Evolutionary conservation across 2,329 filamentous ascomycete genomes (phyloP), one percentile per base, ranked within the genome.

Genomic region (Ophiostoma perfectum): DNA sequence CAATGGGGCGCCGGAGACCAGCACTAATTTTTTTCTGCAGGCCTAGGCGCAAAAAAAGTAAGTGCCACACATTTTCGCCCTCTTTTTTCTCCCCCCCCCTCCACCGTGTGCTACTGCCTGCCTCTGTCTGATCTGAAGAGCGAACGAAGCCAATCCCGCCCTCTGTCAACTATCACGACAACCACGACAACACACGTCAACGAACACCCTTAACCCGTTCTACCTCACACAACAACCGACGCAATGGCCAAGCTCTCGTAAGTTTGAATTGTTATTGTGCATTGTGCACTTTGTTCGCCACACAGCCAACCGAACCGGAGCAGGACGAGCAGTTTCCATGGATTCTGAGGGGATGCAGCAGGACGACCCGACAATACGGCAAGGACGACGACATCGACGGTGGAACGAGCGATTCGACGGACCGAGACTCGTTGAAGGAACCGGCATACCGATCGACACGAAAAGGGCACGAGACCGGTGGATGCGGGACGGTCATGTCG

Each of bases 211-310:
- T 41, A 42, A 18, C 67, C 38, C 14, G n/a, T 64, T 44, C 38
- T 41, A 36, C 52, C 60, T 39, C 18, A 60, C 68, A 67, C 62
- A 69, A 62, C 58, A 69, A 68, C 66, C 70, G 70, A 71, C 70
- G 67, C 70, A 85, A 87, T 87, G 85, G 85, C 84, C 80, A 87
- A 87, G 81, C 77, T 83, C 75, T 86, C 84, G 85, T 87, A 83
- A 82, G 85, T 86, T 70, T 27, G 27, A 27, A 27, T 69, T 66
- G 58, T 68, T 65, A 55, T 67, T 67, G 66, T 18, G 58, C 58
- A 62, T 42, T 42, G 27, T 55, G n/a, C n/a, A 55, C 27, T 55
- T 27, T 27, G 27, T 27, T 27, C 27, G 27, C 27, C 27, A 27
- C 27, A 27, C 27, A 27, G 27, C 7, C 49, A 55, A 11, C 49